A percentile compares a stretch with the other conserved stretches of the same genome.
phyloP scores from a whole-genome alignment of 805 yeast species.

The Ogataea trehalophila region DNA sequence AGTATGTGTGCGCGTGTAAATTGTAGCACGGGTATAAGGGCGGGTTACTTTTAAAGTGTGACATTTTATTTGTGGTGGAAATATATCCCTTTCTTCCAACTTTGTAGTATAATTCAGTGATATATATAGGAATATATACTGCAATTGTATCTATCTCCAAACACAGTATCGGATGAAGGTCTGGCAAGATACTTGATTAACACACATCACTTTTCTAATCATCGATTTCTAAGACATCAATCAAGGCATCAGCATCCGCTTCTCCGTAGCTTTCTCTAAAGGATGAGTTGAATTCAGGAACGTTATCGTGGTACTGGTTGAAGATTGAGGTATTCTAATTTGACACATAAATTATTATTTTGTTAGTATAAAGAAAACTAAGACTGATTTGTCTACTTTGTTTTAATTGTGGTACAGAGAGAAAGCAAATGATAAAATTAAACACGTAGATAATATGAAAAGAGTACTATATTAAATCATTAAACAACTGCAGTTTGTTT shows the following conservation, averaged over 20 bases:
- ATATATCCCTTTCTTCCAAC: no score
- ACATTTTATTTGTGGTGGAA: not conserved
- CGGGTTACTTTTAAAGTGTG: not conserved
- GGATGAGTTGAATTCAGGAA: constrained; percentile 20
- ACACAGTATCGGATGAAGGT: not conserved
- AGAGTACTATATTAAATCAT: no score
- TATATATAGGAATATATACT: not conserved
- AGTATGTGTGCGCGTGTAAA: no score
- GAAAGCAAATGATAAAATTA: no score
- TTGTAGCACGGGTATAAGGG: not conserved
- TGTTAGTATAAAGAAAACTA: constrained; percentile 3
- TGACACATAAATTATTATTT: not conserved
- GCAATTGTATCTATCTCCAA: not conserved
- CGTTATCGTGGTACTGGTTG: constrained; percentile 14
- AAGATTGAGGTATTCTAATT: constrained; percentile 1
- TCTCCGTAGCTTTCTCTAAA: constrained; percentile 29
- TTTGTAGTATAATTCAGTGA: not conserved
- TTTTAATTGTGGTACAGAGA: no score
- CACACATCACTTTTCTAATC: no score
- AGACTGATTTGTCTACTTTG: not conserved
- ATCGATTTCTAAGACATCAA: constrained; percentile 35
- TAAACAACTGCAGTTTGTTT: no score
- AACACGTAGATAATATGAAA: no score
- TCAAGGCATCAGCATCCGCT: constrained; percentile 36
- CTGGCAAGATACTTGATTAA: no score